Percentiles rank a stretch among this genome's conserved stretches.
phyloP scores from a whole-genome alignment of 176 grass and related monocot species.

The Raddia guianensis region DNA sequence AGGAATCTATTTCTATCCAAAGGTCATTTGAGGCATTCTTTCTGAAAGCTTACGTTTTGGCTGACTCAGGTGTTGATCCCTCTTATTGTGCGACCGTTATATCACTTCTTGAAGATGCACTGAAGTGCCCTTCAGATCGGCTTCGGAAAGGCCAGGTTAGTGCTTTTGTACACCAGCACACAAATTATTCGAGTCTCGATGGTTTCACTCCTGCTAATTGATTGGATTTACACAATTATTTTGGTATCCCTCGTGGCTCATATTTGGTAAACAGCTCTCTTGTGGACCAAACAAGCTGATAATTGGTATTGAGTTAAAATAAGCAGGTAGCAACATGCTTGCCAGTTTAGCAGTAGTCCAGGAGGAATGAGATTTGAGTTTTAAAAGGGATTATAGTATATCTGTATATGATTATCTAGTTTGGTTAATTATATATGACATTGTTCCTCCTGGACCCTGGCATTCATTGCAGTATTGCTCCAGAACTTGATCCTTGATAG shows the following conservation, averaged over 20 bases:
- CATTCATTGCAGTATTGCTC: too few relatives aligned
- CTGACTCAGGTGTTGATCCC: slow-evolving; percentile 80
- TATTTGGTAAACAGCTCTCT: slow-evolving; percentile 16
- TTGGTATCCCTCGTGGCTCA: slow-evolving; percentile 1
- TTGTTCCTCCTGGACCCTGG: background rate
- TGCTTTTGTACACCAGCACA: slow-evolving; percentile 17
- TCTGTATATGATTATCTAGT: background rate
- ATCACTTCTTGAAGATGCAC: slow-evolving; percentile 89
- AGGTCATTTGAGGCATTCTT: slow-evolving; percentile 98
- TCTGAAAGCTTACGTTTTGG: slow-evolving; percentile 95
- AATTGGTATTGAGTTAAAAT: background rate
- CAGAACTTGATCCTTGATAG: background rate
- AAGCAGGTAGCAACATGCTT: background rate
- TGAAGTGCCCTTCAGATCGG: slow-evolving; percentile 92
- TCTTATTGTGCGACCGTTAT: slow-evolving; percentile 75
- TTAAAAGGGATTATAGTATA: background rate
- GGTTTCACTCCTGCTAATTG: slow-evolving; percentile 7
- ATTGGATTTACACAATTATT: slow-evolving; percentile 11
- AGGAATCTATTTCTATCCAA: slow-evolving; percentile 87
- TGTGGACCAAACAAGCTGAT: background rate
- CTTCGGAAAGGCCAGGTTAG: slow-evolving; percentile 93
- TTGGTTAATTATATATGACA: background rate
- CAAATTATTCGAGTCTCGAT: slow-evolving; percentile 28
- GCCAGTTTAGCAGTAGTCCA: slow-evolving; percentile 14
- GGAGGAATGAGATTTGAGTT: slow-evolving; percentile 2